Conservation (phyloP, 768 basidiomycete genomes). For the Tricholoma sp. region DNA sequence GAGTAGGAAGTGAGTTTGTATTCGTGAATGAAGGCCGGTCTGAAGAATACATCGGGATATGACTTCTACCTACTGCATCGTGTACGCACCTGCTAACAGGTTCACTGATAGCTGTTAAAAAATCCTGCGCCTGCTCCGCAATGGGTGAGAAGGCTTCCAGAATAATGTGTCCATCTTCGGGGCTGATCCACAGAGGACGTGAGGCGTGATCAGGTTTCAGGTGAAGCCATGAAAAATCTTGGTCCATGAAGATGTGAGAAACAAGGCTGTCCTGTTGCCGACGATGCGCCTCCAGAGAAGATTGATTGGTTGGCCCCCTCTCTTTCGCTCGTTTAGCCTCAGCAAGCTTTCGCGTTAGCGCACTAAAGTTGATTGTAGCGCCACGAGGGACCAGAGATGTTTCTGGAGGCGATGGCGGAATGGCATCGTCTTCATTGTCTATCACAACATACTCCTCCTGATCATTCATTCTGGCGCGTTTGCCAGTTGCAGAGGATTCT, state of each 20-base stretch:
- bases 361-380: slow-evolving; percentile 86
- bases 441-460: slow-evolving; percentile 56
- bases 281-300: slow-evolving; percentile 59
- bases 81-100: slow-evolving; percentile 90
- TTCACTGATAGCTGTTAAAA: slow-evolving; percentile 95
- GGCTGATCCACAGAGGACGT: slow-evolving; percentile 94
- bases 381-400: slow-evolving; percentile 56
- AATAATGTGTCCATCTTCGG: slow-evolving; percentile 88
- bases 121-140: slow-evolving; percentile 97
- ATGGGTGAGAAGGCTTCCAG: slow-evolving; percentile 97
- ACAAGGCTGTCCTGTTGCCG: slow-evolving; percentile 72
- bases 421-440: slow-evolving; percentile 53
- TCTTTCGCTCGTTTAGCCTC: slow-evolving; percentile 50
- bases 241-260: slow-evolving; percentile 78
- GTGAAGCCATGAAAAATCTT: slow-evolving; percentile 83
- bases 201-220: slow-evolving; percentile 89
- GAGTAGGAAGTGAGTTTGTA: slow-evolving; percentile 99
- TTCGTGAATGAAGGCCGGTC: slow-evolving; percentile 97
- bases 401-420: slow-evolving; percentile 50
- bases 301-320: slow-evolving; percentile 37
- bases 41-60: slow-evolving; percentile 28
- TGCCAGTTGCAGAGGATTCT: slow-evolving; percentile 28
- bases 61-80: slow-evolving; percentile 21
- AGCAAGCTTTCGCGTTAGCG: slow-evolving; percentile 74
- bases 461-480: slow-evolving; percentile 41